A percentile compares a stretch with the other conserved stretches of the same genome.
These are phyloP conservation scores for Gigaspora rosea DNA, from an alignment of 192 early-diverging fungal species.

Conservation along the genomic window DNA sequence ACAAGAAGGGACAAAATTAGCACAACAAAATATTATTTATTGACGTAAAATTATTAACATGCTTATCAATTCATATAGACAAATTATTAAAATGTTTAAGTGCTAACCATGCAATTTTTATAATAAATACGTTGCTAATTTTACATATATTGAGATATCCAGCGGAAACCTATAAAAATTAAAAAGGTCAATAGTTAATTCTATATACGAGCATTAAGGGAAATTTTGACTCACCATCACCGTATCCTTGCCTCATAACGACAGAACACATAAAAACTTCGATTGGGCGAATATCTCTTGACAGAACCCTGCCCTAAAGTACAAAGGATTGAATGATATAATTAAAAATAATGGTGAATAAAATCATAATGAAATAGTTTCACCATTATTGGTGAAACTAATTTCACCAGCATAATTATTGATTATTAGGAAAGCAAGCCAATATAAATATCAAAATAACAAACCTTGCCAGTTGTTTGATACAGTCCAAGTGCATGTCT, in stretches of 20 bases:
- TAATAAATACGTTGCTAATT: neutral
- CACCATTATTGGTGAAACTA: too few relatives aligned
- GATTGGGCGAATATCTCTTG: constrained; percentile 93
- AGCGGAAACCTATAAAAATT: constrained; percentile 64
- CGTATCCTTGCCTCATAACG: constrained; percentile 97
- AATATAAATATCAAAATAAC: neutral
- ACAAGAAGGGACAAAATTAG: too few relatives aligned
- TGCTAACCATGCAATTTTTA: too few relatives aligned
- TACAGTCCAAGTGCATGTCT: constrained; percentile 84
- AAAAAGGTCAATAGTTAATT: neutral
- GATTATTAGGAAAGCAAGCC: too few relatives aligned
- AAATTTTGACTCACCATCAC: constrained; percentile 72
- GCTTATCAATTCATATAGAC: too few relatives aligned
- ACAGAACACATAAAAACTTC: constrained; percentile 99
- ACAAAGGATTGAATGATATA: constrained; percentile 27
- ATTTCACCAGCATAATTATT: too few relatives aligned
- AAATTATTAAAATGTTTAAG: too few relatives aligned
- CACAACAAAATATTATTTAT: too few relatives aligned
- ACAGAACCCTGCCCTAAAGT: constrained; percentile 79
- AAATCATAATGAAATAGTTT: too few relatives aligned
- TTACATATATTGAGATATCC: constrained; percentile 88
- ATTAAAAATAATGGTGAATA: neutral
- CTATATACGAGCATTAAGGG: neutral
- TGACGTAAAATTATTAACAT: too few relatives aligned
- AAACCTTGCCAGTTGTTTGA: constrained; percentile 95